A percentile compares a stretch with the other conserved stretches of the same genome.
phyloP scores from a whole-genome alignment of 768 basidiomycete genomes.

The Tylopilus intermedius region DNA sequence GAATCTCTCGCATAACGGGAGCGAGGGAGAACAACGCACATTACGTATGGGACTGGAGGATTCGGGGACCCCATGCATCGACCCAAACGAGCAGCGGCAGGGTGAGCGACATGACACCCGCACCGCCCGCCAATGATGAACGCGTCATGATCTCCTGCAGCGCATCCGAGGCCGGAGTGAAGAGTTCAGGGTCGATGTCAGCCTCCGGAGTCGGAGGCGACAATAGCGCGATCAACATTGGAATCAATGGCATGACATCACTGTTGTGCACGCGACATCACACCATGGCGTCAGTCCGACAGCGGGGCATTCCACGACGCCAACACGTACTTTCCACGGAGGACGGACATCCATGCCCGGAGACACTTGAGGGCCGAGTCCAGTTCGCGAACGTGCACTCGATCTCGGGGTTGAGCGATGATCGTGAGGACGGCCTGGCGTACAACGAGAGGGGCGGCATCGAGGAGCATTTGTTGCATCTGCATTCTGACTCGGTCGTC shows the following conservation, averaged over 20 bases:
- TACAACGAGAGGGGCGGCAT: conserved; percentile 67
- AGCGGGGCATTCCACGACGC: background rate
- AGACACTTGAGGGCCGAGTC: conserved; percentile 74
- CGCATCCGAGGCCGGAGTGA: conserved; percentile 63
- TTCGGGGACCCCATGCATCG: conserved; percentile 45
- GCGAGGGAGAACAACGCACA: conserved; percentile 27
- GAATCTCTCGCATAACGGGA: background rate
- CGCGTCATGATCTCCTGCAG: conserved; percentile 75
- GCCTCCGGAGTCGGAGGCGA: conserved; percentile 26
- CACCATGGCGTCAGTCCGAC: background rate
- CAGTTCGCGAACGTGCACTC: conserved; percentile 40
- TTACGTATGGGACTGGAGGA: conserved; percentile 36
- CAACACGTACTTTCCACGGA: conserved; percentile 59
- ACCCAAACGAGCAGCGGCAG: conserved; percentile 86
- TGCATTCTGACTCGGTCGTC: conserved; percentile 41
- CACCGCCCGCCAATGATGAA: conserved; percentile 67
- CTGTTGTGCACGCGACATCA: conserved; percentile 30
- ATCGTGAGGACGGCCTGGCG: conserved; percentile 61
- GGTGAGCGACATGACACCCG: conserved; percentile 65
- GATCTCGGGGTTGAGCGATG: conserved; percentile 39
- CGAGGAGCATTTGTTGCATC: conserved; percentile 60
- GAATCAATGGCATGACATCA: conserved; percentile 66
- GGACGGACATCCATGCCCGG: conserved; percentile 73
- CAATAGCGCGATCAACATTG: conserved; percentile 51
- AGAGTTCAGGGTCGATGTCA: conserved; percentile 46